phyloP scores from a whole-genome alignment of 2,329 filamentous ascomycete species.

The Fusarium xylarioides region DNA sequence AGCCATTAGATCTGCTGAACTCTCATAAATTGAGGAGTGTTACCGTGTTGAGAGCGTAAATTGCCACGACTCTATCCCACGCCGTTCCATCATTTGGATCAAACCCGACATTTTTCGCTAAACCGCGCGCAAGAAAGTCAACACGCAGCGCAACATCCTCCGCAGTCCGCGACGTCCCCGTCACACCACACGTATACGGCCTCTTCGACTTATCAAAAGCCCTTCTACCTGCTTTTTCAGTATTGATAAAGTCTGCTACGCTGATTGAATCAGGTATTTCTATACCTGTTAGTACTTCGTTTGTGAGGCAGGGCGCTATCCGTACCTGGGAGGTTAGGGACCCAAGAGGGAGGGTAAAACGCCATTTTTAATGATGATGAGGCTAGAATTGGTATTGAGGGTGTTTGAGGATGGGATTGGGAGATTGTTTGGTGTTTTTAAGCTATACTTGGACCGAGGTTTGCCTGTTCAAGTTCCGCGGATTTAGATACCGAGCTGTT shows the following conservation, averaged over 20 bases:
- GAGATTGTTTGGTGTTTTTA: background rate
- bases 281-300: rapidly evolving
- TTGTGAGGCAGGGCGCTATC: background rate
- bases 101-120: constrained; percentile 73
- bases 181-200: constrained; percentile 80
- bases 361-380: background rate
- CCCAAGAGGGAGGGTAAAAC: constrained; percentile 19
- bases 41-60: constrained; percentile 83
- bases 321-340: constrained; percentile 15
- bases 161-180: constrained; percentile 71
- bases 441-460: background rate
- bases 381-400: rapidly evolving
- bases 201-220: constrained; percentile 72
- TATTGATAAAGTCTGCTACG: constrained; percentile 79
- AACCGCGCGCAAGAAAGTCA: constrained; percentile 72
- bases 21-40: too few relatives aligned
- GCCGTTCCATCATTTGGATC: constrained; percentile 73
- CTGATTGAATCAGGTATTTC: constrained; percentile 49
- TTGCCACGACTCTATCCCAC: constrained; percentile 81
- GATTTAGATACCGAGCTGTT: constrained; percentile 1
- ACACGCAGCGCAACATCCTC: constrained; percentile 71
- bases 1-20: too few relatives aligned
- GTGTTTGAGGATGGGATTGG: background rate
- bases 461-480: constrained; percentile 15
- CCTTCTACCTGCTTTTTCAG: constrained; percentile 55